Evolutionary conservation across 495 filamentous ascomycete genomes (phyloP).

Genomic region (Alectoria sarmentosa): DNA sequence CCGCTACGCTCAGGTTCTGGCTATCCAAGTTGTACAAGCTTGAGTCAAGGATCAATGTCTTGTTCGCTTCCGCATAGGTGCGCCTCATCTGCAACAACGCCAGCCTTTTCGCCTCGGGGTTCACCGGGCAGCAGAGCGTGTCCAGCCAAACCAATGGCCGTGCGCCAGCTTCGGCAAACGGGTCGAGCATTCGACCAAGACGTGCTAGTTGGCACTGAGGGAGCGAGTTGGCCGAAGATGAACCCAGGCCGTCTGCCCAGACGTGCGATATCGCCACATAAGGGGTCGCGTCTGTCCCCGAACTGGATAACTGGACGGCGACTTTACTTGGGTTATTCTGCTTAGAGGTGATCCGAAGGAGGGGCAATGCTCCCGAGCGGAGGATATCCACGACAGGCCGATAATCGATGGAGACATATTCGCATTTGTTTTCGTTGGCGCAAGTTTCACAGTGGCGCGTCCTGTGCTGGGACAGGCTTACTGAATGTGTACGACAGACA

Average conservation of each 20-base stretch:
- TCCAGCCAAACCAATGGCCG: slow-evolving; percentile 30
- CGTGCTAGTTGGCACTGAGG: slow-evolving; percentile 28
- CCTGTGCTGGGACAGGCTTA: background rate
- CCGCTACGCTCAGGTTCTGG: background rate
- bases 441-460: background rate
- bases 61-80: slow-evolving; percentile 25
- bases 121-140: slow-evolving; percentile 32
- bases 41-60: slow-evolving; percentile 29
- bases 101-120: slow-evolving; percentile 21
- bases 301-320: background rate
- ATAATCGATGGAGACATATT: background rate
- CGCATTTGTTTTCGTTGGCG: background rate
- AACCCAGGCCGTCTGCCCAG: slow-evolving; percentile 35
- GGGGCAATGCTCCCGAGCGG: slow-evolving; percentile 4
- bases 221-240: slow-evolving; percentile 29
- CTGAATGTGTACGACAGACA: background rate
- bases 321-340: background rate
- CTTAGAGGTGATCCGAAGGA: background rate
- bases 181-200: slow-evolving; percentile 22
- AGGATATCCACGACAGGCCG: slow-evolving; percentile 2
- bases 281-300: background rate
- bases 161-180: background rate
- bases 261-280: slow-evolving; percentile 32
- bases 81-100: slow-evolving; percentile 27
- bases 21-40: background rate